Evolutionary conservation across 176 grass and related monocot genomes (phyloP).

Genomic region (barley (Hordeum vulgare)): MorexV3_pseudomolecules_assembly NC_058524.1:408015672-408016171

Average conservation of each 20-base stretch:
- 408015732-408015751: background rate
- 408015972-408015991: conserved; percentile 80
- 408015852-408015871: background rate
- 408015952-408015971: conserved; percentile 86
- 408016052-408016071: conserved; percentile 90
- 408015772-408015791: background rate
- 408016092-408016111: conserved; percentile 96
- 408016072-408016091: conserved; percentile 88
- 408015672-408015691: background rate
- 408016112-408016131: conserved; percentile 96
- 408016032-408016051: conserved; percentile 97
- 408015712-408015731: background rate
- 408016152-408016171: background rate
- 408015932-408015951: background rate
- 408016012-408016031: conserved; percentile 71
- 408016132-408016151: conserved; percentile 3
- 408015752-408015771: background rate
- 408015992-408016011: conserved; percentile 90
- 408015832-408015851: background rate
- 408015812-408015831: background rate
- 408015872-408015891: background rate
- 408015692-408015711: background rate
- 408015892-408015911: background rate
- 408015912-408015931: background rate
- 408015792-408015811: background rate